Conservation (phyloP, 129 eudicot species). For the Calendula officinalis region DNA sequence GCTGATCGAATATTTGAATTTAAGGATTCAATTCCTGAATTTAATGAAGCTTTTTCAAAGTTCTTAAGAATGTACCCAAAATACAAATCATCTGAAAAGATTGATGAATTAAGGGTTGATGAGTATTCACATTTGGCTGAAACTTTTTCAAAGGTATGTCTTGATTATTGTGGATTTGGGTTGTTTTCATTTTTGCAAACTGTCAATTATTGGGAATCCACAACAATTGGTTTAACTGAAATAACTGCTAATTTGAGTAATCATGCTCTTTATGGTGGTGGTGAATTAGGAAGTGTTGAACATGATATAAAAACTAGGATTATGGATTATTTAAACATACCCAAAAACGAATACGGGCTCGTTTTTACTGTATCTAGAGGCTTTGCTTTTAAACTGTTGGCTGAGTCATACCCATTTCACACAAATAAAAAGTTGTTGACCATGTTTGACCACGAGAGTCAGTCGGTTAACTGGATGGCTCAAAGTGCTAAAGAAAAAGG, state of each 20-base stretch:
- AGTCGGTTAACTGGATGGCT: conserved; percentile 65
- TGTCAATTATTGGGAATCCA: conserved; percentile 50
- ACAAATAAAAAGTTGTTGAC: conserved; percentile 48
- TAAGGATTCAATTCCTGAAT: conserved; percentile 39
- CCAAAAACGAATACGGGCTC: conserved; percentile 53
- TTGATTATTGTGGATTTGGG: conserved; percentile 65
- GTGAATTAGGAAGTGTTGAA: conserved; percentile 49
- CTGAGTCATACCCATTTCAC: conserved; percentile 57
- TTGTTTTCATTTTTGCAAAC: conserved; percentile 57
- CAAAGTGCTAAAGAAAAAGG: conserved; percentile 58
- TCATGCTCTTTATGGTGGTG: conserved; percentile 58
- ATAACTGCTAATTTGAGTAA: conserved; percentile 50
- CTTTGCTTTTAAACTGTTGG: conserved; percentile 52
- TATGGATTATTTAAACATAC: conserved; percentile 61
- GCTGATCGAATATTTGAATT: conserved; percentile 38
- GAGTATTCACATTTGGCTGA: conserved; percentile 53
- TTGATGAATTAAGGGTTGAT: conserved; percentile 45
- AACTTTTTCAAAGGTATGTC: conserved; percentile 53
- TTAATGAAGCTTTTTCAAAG: conserved; percentile 41
- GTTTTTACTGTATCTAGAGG: conserved; percentile 62
- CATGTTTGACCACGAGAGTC: conserved; percentile 65
- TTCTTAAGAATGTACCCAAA: conserved; percentile 53
- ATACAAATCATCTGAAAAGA: conserved; percentile 48
- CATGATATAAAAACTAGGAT: conserved; percentile 52
- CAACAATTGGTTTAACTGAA: conserved; percentile 51